Evolutionary conservation across 192 early-diverging fungal species (phyloP).

Genomic region (Martensiomyces pterosporus): DNA sequence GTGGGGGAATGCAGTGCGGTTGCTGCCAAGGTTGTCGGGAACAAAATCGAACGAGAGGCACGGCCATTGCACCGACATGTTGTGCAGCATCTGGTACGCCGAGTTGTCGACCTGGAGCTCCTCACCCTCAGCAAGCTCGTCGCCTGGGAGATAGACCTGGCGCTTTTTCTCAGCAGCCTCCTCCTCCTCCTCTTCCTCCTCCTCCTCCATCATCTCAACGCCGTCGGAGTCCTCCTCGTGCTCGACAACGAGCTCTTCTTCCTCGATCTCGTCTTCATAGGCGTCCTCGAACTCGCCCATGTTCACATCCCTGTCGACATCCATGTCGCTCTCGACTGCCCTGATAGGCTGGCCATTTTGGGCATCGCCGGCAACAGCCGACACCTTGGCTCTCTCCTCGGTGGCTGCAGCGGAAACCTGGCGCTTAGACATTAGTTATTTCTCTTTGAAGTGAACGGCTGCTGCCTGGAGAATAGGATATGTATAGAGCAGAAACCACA

Average conservation of each 20-base stretch:
- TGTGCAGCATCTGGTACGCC: slow-evolving; percentile 96
- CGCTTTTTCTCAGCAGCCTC: slow-evolving; percentile 57
- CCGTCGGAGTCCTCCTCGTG: slow-evolving; percentile 63
- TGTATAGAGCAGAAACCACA: too few relatives aligned
- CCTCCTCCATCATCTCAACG: slow-evolving; percentile 40
- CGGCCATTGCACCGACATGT: slow-evolving; percentile 89
- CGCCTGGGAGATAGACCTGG: slow-evolving; percentile 86
- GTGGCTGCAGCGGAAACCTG: slow-evolving; percentile 14
- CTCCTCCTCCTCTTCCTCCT: slow-evolving; percentile 58
- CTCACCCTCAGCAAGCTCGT: slow-evolving; percentile 79
- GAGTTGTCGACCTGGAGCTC: slow-evolving; percentile 90
- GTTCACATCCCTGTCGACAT: slow-evolving; percentile 37
- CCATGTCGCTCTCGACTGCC: slow-evolving; percentile 25
- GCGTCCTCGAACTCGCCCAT: slow-evolving; percentile 80
- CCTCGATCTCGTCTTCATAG: slow-evolving; percentile 85
- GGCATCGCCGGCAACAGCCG: slow-evolving; percentile 18
- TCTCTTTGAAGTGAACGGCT: too few relatives aligned
- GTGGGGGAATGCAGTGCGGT: slow-evolving; percentile 80
- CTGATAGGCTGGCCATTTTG: slow-evolving; percentile 17
- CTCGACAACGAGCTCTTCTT: slow-evolving; percentile 63
- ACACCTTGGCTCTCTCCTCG: slow-evolving; percentile 26
- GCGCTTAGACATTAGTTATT: slow-evolving; percentile 34
- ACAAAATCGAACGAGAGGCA: slow-evolving; percentile 96
- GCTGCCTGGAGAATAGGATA: too few relatives aligned
- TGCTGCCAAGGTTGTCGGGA: slow-evolving; percentile 75